Conservation (phyloP, 164 flowering plant species). For the Santalum album region DNA sequence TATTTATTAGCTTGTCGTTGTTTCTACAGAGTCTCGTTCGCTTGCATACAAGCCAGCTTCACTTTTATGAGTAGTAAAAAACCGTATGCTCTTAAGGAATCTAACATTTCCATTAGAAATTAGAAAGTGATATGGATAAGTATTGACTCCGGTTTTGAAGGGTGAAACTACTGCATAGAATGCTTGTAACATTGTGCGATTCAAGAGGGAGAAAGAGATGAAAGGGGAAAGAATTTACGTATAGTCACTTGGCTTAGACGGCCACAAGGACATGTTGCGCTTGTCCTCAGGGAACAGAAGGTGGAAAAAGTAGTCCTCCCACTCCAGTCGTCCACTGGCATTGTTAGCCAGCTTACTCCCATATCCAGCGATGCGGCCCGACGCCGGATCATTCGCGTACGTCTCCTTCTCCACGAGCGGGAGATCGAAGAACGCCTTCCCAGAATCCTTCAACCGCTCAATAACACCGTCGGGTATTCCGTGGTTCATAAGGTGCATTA, state of each 20-base stretch:
- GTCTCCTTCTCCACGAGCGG: constrained; percentile 83
- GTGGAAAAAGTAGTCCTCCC: constrained; percentile 96
- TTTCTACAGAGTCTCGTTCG: too few species aligned
- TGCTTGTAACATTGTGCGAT: too few species aligned
- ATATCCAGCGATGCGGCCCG: constrained; percentile 79
- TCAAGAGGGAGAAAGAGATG: not conserved
- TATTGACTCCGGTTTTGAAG: too few species aligned
- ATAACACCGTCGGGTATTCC: constrained; percentile 61
- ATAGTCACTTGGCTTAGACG: constrained; percentile 60
- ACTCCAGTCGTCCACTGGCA: constrained; percentile 78
- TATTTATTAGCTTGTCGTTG: too few species aligned
- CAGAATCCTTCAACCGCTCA: constrained; percentile 49
- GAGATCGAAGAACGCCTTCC: constrained; percentile 55
- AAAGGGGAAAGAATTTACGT: constrained; percentile 36
- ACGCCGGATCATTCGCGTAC: constrained; percentile 66
- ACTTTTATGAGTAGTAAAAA: too few species aligned
- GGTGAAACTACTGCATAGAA: too few species aligned
- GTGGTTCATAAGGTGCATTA: constrained; percentile 78
- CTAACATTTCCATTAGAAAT: too few species aligned
- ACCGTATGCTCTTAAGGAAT: too few species aligned
- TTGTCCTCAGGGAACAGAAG: constrained; percentile 63
- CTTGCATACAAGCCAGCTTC: too few species aligned
- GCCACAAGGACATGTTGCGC: constrained; percentile 77
- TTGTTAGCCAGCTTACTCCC: constrained; percentile 90
- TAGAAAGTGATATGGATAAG: too few species aligned